phyloP scores from a whole-genome alignment of 192 early-diverging fungal genomes.

The Kappamyces sp. region DNA sequence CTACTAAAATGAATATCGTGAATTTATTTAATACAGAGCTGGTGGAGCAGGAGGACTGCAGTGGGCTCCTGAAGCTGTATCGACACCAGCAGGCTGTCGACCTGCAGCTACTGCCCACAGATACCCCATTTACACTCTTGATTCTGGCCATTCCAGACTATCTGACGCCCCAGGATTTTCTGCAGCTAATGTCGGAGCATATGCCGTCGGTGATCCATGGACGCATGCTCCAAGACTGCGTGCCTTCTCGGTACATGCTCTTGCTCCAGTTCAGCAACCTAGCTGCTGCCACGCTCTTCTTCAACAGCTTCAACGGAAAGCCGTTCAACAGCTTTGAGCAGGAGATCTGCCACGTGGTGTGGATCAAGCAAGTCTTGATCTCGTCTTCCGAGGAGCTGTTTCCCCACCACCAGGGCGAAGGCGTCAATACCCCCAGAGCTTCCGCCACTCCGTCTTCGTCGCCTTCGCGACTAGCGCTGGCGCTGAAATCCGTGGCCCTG shows the following conservation, averaged over 20 bases:
- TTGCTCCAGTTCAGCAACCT: conserved; percentile 69
- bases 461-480: not conserved
- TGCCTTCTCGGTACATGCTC: conserved; percentile 85
- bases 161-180: conserved; percentile 84
- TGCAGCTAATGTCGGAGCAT: conserved; percentile 73
- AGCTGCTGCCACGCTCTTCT: conserved; percentile 60
- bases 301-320: conserved; percentile 73
- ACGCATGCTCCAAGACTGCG: conserved; percentile 62
- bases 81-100: no score
- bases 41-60: no score
- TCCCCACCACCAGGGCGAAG: conserved; percentile 47
- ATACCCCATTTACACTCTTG: conserved; percentile 39
- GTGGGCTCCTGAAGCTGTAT: no score
- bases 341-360: conserved; percentile 65
- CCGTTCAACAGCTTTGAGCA: conserved; percentile 78
- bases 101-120: no score
- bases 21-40: no score
- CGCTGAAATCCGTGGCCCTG: conserved; percentile 1
- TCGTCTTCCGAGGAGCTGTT: conserved; percentile 54
- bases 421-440: not conserved
- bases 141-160: conserved; percentile 84
- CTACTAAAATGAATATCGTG: no score
- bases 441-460: not conserved
- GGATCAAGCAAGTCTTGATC: conserved; percentile 61
- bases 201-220: conserved; percentile 66